Percentiles rank a stretch among this genome's conserved stretches.
Evolutionary conservation across 2,329 filamentous ascomycete genomes (phyloP).

Genomic region (Trichoderma sp.): DNA sequence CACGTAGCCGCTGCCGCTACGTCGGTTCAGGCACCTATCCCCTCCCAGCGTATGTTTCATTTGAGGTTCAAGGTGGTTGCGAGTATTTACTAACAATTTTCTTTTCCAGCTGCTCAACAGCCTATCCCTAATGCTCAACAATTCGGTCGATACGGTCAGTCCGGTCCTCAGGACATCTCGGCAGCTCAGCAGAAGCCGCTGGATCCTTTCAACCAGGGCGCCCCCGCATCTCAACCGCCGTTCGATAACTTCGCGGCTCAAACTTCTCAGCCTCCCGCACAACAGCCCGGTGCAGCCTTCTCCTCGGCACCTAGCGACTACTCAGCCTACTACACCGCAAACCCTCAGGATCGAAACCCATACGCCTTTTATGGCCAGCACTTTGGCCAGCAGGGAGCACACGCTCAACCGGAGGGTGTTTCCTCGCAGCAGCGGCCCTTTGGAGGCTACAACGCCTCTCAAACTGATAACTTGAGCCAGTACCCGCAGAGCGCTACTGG

Average conservation of each 20-base stretch:
- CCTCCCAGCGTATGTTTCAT: slow-evolving; percentile 28
- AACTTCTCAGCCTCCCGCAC: slow-evolving; percentile 56
- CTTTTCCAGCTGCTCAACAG: slow-evolving; percentile 40
- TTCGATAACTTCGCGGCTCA: slow-evolving; percentile 61
- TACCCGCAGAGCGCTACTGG: slow-evolving; percentile 68
- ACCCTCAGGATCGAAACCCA: slow-evolving; percentile 66
- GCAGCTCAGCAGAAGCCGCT: slow-evolving; percentile 71
- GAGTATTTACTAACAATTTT: slow-evolving; percentile 20
- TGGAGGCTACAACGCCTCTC: slow-evolving; percentile 68
- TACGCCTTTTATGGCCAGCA: slow-evolving; percentile 77
- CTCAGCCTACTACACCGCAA: slow-evolving; percentile 80
- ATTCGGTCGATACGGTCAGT: slow-evolving; percentile 67
- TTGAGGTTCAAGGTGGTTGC: not conserved
- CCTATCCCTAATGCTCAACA: slow-evolving; percentile 59
- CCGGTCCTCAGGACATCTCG: slow-evolving; percentile 57
- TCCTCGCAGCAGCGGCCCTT: slow-evolving; percentile 71
- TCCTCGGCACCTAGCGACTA: slow-evolving; percentile 77
- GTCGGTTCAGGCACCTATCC: slow-evolving; percentile 29
- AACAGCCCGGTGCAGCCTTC: slow-evolving; percentile 62
- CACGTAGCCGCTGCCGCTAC: slow-evolving; percentile 24
- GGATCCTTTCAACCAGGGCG: slow-evolving; percentile 73
- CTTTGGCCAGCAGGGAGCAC: slow-evolving; percentile 53
- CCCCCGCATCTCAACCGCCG: slow-evolving; percentile 50
- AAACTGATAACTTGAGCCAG: slow-evolving; percentile 61
- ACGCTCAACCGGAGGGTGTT: slow-evolving; percentile 71